These are phyloP conservation scores for Curvularia sp. DNA, from an alignment of 2,329 filamentous ascomycete species.

Conservation along the genomic window DNA sequence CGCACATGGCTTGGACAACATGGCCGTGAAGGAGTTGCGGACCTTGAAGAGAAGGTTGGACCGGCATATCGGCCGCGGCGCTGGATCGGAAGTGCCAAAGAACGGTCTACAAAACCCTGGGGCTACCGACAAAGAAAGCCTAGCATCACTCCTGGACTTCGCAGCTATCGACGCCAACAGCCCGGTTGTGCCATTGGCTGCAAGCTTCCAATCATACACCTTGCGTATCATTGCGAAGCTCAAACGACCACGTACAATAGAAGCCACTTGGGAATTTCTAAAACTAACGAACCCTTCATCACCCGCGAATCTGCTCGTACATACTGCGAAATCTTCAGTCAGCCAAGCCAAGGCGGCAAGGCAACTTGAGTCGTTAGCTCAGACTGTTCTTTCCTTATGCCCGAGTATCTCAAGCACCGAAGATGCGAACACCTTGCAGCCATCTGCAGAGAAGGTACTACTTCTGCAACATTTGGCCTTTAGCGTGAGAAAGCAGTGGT, in stretches of 20 bases:
- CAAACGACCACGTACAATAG: conserved; percentile 66
- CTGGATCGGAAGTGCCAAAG: conserved; percentile 16
- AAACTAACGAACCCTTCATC: conserved; percentile 62
- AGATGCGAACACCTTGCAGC: conserved; percentile 66
- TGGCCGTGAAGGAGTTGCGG: conserved; percentile 72
- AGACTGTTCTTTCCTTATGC: conserved; percentile 69
- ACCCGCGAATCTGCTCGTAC: conserved; percentile 64
- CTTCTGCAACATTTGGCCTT: conserved; percentile 71
- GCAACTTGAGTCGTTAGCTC: conserved; percentile 71
- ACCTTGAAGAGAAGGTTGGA: conserved; percentile 71
- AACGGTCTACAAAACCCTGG: conserved; percentile 37
- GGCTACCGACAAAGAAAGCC: conserved; percentile 53
- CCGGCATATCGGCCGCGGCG: conserved; percentile 27
- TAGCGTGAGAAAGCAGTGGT: conserved; percentile 68
- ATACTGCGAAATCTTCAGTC: conserved; percentile 58
- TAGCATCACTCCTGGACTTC: conserved; percentile 70
- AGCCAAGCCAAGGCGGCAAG: conserved; percentile 64
- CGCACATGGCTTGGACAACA: conserved; percentile 68
- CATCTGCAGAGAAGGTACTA: conserved; percentile 65
- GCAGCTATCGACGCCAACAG: conserved; percentile 50
- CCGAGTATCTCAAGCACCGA: conserved; percentile 71
- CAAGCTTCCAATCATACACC: conserved; percentile 69
- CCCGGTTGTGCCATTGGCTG: conserved; percentile 61
- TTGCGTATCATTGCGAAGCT: conserved; percentile 68
- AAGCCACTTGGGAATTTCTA: conserved; percentile 65